Conservation (phyloP, 73 alveolate species). For the Tetrahymena elliotti region DNA sequence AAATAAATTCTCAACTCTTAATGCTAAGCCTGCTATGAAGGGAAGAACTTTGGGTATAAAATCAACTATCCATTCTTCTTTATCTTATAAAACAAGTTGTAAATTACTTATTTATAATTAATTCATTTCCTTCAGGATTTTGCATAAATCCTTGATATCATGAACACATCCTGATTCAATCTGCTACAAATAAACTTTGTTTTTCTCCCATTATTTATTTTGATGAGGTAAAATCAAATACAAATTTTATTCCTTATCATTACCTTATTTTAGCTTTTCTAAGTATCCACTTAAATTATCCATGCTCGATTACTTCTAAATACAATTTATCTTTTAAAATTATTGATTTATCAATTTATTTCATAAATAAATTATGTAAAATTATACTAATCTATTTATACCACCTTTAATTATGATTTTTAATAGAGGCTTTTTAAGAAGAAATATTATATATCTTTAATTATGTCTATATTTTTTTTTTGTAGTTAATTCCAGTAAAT, state of each 20-base stretch:
- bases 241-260: background rate
- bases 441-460: too few species aligned
- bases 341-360: too few species aligned
- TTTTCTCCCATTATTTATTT: background rate
- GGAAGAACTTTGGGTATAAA: background rate
- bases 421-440: too few species aligned
- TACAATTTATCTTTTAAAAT: too few species aligned
- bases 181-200: background rate
- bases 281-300: background rate
- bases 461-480: too few species aligned
- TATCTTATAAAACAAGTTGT: background rate
- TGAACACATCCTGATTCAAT: background rate
- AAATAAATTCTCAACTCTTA: background rate
- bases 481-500: too few species aligned
- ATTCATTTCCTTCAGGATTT: background rate
- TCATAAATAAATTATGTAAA: too few species aligned
- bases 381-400: too few species aligned
- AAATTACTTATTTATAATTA: background rate
- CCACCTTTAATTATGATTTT: too few species aligned
- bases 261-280: background rate
- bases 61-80: background rate
- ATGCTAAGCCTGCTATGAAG: background rate
- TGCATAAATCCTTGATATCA: background rate
- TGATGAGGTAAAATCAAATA: background rate
- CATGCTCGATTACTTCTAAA: background rate